Base-by-base conservation (phyloP, 495 filamentous ascomycete species). In the Xylaria bambusicola region DNA sequence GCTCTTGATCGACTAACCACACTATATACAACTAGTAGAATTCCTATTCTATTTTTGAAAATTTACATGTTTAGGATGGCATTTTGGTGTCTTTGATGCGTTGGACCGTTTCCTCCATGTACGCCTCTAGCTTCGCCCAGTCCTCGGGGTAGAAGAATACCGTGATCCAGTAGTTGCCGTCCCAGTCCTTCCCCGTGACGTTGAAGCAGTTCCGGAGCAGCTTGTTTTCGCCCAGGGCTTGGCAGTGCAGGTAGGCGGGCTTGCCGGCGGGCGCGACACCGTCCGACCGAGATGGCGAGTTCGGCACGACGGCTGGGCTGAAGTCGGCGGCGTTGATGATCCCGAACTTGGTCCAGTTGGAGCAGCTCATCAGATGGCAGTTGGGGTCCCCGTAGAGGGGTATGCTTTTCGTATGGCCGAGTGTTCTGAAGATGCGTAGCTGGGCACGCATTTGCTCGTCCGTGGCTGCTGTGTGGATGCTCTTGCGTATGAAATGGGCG, bases 301-400 rank as follows among this genome's bases (percentile, higher is more conserved):
- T 6, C 21, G 33, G 40, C 3, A 20, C 17, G 13, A 54, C 26
- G 15, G 51, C 51, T 3, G 51, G 51, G 51, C 29, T 33, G 44
- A 58, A 58, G 55, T 50, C 55, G 21, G 26, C 55, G 17, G 13
- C 31, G 6, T 40, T 41, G 33, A 54, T 40, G 13, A 54, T 54
- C 23, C 41, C 55, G 18, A 58, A 48, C 44, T 58, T 58, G 18
- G 42, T 58, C 55, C 55, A 58, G 45, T 58, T 54, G 21, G 51
- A 54, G 40, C 21, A 38, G 27, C 33, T 41, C 40, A 54, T 41
- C 8, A 54, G 33, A 13, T 54, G 51, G 33, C 31, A 17, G 51
- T 40, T 33, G 5, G 51, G 51, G 8, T 41, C 7, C 6, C 51
- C 33, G 33, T 21, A 54, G 27, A 54, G 51, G 2, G 51, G 51